These are phyloP conservation scores for Blastocystis sp. DNA, from an alignment of 352 stramenopile genomes.

Conservation along the genomic window DNA sequence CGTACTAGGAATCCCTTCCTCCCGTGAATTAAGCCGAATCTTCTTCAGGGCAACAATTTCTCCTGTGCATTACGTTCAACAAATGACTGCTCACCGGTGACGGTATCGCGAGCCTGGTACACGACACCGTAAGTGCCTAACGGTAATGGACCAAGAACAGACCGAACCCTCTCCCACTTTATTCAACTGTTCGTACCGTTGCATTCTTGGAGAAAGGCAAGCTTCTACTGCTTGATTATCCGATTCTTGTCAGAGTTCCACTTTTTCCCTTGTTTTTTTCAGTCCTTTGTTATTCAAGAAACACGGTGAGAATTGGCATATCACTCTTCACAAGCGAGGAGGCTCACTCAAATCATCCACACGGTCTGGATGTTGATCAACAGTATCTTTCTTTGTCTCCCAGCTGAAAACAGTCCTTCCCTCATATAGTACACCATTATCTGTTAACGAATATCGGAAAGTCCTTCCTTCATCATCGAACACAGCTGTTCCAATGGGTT, in stretches of 20 bases:
- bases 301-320: not conserved
- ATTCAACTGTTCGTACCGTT: slow-evolving; percentile 87
- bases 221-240: not conserved
- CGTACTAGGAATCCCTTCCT: slow-evolving; percentile 95
- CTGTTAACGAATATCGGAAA: too few species aligned
- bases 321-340: not conserved
- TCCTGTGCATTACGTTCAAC: slow-evolving; percentile 76
- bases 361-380: too few species aligned
- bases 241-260: not conserved
- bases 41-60: slow-evolving; percentile 99
- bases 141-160: slow-evolving; percentile 53
- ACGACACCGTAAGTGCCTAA: slow-evolving; percentile 93
- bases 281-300: not conserved
- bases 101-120: slow-evolving; percentile 95
- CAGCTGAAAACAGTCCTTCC: too few species aligned
- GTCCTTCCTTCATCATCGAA: too few species aligned
- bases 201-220: slow-evolving; percentile 74
- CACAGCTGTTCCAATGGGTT: too few species aligned
- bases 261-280: not conserved
- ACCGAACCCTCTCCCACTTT: slow-evolving; percentile 81
- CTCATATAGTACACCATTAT: too few species aligned
- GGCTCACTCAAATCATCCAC: too few species aligned
- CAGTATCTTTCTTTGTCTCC: too few species aligned
- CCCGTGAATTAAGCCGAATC: slow-evolving; percentile 92
- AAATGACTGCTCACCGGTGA: slow-evolving; percentile 74